Evolutionary conservation across 1,139 yeast genomes (phyloP).

Genomic region (Magnusiomyces tetraspermus): DNA sequence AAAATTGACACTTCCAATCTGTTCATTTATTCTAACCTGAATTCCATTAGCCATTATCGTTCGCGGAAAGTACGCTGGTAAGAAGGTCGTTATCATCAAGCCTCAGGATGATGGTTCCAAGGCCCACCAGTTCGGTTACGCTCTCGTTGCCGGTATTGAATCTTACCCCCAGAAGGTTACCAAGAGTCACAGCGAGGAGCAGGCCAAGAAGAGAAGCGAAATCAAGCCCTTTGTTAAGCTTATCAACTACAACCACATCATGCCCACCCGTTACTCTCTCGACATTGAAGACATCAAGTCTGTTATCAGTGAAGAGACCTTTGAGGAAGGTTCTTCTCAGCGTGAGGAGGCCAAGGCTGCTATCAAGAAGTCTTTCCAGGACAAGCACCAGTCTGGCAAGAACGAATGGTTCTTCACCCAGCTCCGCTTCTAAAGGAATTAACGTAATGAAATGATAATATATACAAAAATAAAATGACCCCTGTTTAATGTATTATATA

Average conservation of each 20-base stretch:
- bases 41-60: slow-evolving; percentile 77
- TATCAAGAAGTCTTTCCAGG: slow-evolving; percentile 98
- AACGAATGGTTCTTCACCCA: slow-evolving; percentile 99
- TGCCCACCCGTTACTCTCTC: slow-evolving; percentile 99
- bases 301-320: slow-evolving; percentile 85
- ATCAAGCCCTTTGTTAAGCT: slow-evolving; percentile 99
- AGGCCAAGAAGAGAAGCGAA: slow-evolving; percentile 93
- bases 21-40: not conserved
- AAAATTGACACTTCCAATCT: slow-evolving; percentile 13
- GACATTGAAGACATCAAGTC: slow-evolving; percentile 94
- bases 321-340: slow-evolving; percentile 89
- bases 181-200: slow-evolving; percentile 92
- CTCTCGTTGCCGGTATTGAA: slow-evolving; percentile 99
- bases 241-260: slow-evolving; percentile 99
- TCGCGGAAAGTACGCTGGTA: slow-evolving; percentile 99
- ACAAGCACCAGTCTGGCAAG: slow-evolving; percentile 99
- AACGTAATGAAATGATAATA: not conserved
- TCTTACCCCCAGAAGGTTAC: slow-evolving; percentile 97
- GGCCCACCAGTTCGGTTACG: slow-evolving; percentile 98
- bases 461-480: not conserved
- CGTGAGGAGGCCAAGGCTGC: slow-evolving; percentile 99
- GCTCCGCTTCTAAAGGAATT: slow-evolving; percentile 75
- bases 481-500: not conserved
- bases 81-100: slow-evolving; percentile 98
- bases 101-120: slow-evolving; percentile 99